Base-by-base conservation (phyloP, 2,329 filamentous ascomycete genomes). In the Penicillium occitanis region DNA sequence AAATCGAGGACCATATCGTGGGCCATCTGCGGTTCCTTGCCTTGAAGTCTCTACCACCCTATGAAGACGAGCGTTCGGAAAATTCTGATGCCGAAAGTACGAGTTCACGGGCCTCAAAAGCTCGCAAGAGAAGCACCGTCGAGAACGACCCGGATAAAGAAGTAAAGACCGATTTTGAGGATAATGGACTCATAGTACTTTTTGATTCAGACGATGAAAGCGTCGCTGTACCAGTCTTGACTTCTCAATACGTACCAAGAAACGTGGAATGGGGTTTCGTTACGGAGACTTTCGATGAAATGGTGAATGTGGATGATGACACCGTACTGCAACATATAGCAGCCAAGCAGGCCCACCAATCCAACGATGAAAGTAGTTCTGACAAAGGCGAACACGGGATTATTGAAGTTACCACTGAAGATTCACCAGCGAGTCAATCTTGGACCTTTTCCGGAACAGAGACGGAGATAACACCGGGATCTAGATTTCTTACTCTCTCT, bases 1-100 rank as follows among this genome's bases (percentile, higher is more conserved):
- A 35, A 13, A 35, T 65, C 1, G 63, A 65, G 44, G 57, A 60
- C 3, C 63, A 65, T 61, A 50, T 65, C 14, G 63, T 57, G 3
- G 44, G 37, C 11, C 63, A 65, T 19, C 35, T 65, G 22, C 61
- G 63, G 30, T 65, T 61, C 30, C 63, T 65, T 53, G 63, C 63
- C 10, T 35, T 65, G 33, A 65, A 65, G 25, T 65, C 63, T 37
- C 22, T 65, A 22, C 63, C 57, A 44, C 53, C 53, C 10, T 42
- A 35, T 11, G 62, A 64, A 46, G 62, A 64, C 7, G 51, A 57
- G 8, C 22, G 28, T 4, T 57, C 51, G 17, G 51, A 57, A 57
- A 37, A 17, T 13, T 57, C 51, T 57, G 51, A 57, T 4, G 28
- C 51, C 17, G 51, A 37, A 35, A 57, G 51, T 6, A 57, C 28